Evolutionary conservation across 495 filamentous ascomycete species (phyloP).

Genomic region (Astrothelium macrocarpum): DNA sequence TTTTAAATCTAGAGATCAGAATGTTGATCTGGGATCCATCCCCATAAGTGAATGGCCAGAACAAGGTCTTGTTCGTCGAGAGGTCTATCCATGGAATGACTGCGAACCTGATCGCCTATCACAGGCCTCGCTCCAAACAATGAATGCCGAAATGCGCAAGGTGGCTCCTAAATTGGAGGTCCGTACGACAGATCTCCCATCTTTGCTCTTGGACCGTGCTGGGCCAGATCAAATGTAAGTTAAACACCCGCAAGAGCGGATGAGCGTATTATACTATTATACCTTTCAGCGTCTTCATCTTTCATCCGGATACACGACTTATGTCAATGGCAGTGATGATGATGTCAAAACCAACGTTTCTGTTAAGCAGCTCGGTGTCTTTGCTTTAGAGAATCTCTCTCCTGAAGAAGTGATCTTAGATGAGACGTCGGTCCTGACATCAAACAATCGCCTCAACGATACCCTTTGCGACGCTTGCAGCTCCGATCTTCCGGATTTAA

Average conservation of each 20-base stretch:
- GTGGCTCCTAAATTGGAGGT: constrained; percentile 66
- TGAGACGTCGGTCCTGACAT: constrained; percentile 72
- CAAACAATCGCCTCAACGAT: constrained; percentile 71
- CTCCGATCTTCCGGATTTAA: constrained; percentile 52
- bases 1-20: neutral
- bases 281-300: too few relatives aligned
- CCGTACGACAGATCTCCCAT: constrained; percentile 59
- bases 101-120: constrained; percentile 80
- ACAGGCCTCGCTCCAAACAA: constrained; percentile 49
- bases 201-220: constrained; percentile 39
- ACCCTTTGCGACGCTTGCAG: constrained; percentile 79
- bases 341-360: constrained; percentile 22
- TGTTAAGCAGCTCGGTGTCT: constrained; percentile 73
- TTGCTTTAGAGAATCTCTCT: constrained; percentile 70
- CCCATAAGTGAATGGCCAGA: constrained; percentile 41
- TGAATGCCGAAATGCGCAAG: constrained; percentile 55
- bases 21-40: neutral
- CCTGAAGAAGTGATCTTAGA: constrained; percentile 67
- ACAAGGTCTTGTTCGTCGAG: constrained; percentile 66
- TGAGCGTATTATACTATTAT: too few relatives aligned
- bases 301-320: too few relatives aligned
- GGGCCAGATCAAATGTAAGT: constrained; percentile 14
- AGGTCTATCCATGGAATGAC: constrained; percentile 89
- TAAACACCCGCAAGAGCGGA: too few relatives aligned
- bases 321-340: neutral